These are phyloP conservation scores for Salix viminalis DNA, from an alignment of 345 rosid species.

Conservation along the genomic window DNA sequence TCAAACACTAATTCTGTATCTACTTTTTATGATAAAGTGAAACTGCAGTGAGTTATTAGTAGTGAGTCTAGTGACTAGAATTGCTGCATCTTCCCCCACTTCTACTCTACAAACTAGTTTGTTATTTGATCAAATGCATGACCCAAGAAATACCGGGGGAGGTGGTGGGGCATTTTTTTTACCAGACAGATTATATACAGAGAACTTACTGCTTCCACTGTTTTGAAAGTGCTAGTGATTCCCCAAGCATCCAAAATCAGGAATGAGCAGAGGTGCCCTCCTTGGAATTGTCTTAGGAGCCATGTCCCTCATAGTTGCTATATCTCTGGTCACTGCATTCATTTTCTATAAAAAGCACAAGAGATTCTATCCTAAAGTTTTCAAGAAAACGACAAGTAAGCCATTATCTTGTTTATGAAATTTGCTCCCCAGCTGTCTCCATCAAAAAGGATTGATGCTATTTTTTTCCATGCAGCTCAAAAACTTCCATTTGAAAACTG, in stretches of 20 bases:
- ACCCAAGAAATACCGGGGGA: too few species aligned
- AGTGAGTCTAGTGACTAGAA: too few species aligned
- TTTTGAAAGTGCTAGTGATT: background rate
- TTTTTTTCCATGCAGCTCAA: conserved; percentile 16
- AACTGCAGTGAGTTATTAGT: too few species aligned
- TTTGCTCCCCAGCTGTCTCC: background rate
- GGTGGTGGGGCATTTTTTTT: too few species aligned
- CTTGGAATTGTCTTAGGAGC: conserved; percentile 22
- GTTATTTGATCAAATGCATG: too few species aligned
- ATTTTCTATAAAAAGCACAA: conserved; percentile 1
- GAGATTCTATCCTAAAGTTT: background rate
- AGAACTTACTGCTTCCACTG: too few species aligned
- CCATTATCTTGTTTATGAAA: background rate
- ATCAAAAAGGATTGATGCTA: background rate
- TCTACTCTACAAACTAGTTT: too few species aligned
- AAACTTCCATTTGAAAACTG: conserved; percentile 37
- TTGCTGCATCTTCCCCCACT: too few species aligned
- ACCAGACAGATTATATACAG: too few species aligned
- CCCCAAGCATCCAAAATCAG: background rate
- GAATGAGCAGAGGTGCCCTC: conserved; percentile 14
- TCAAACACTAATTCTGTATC: too few species aligned
- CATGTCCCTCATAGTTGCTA: background rate
- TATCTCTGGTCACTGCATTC: conserved; percentile 10
- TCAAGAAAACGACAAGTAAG: conserved; percentile 8
- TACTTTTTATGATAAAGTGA: too few species aligned